These are phyloP conservation scores for Leptographium flavum DNA, from an alignment of 2,329 filamentous ascomycete species.

Conservation along the genomic window DNA sequence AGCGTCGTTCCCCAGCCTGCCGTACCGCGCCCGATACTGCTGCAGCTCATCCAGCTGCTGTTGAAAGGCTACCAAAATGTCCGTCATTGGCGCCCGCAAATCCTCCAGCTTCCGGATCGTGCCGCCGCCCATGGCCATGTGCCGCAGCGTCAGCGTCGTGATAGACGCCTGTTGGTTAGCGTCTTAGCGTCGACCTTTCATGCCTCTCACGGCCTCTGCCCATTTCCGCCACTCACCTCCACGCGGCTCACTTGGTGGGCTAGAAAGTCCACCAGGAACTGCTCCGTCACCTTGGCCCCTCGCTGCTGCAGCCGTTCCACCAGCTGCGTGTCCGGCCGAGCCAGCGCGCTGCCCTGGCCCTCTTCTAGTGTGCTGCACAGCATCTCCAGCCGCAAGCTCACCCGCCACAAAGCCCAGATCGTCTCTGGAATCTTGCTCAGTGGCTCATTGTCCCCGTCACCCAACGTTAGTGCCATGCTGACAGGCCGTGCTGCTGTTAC, in stretches of 20 bases:
- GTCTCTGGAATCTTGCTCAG: slow-evolving; percentile 37
- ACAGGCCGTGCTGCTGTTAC: neutral
- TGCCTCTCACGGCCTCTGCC: neutral
- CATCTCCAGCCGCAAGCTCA: slow-evolving; percentile 83
- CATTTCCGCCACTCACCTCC: slow-evolving; percentile 49
- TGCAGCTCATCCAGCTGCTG: slow-evolving; percentile 50
- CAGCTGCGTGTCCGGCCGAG: slow-evolving; percentile 70
- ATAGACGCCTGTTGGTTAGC: slow-evolving; percentile 51
- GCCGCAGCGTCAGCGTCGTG: slow-evolving; percentile 63
- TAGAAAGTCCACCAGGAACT: slow-evolving; percentile 76
- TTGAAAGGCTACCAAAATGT: slow-evolving; percentile 50
- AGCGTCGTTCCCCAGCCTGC: slow-evolving; percentile 20
- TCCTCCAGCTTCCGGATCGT: slow-evolving; percentile 49
- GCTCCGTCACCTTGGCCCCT: slow-evolving; percentile 77
- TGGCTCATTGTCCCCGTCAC: slow-evolving; percentile 2
- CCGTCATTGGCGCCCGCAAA: slow-evolving; percentile 63
- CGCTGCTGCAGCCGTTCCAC: slow-evolving; percentile 52
- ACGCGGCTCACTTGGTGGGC: slow-evolving; percentile 93
- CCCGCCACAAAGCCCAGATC: slow-evolving; percentile 80
- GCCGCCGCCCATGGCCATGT: slow-evolving; percentile 59
- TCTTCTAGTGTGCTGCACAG: slow-evolving; percentile 80
- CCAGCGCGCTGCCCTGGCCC: slow-evolving; percentile 45
- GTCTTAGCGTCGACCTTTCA: neutral
- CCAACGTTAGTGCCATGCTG: neutral
- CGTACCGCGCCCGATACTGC: slow-evolving; percentile 40